These are phyloP conservation scores for Macrolepiota albuminosa DNA, from an alignment of 768 basidiomycete species.

Conservation along the genomic window DNA sequence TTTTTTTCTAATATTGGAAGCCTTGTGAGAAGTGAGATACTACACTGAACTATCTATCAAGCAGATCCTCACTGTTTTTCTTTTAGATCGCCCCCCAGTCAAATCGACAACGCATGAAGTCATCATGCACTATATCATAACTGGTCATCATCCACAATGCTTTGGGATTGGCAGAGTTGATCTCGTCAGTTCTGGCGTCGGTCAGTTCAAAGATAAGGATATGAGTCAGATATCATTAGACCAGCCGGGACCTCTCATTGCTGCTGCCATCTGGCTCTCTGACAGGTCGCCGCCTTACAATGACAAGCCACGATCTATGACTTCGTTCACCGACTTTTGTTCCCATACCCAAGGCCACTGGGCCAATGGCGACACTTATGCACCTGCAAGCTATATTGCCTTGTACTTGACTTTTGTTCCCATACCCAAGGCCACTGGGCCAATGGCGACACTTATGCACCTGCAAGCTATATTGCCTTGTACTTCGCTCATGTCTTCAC, in stretches of 20 bases:
- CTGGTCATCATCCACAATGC: background rate
- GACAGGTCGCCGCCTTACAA: background rate
- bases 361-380: background rate
- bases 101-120: conserved; percentile 1
- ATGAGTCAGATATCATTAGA: conserved; percentile 2
- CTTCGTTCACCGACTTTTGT: background rate
- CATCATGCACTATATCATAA: background rate
- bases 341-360: background rate
- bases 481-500: background rate
- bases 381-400: background rate
- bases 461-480: background rate
- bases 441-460: background rate
- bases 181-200: background rate
- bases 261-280: background rate
- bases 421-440: background rate
- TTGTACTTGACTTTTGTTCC: background rate
- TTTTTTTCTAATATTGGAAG: background rate
- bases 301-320: background rate
- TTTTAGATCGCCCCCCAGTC: background rate
- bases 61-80: background rate
- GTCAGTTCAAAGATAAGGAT: background rate
- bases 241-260: background rate
- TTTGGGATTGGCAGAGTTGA: background rate
- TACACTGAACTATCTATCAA: background rate
- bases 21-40: background rate